A percentile compares a stretch with the other conserved stretches of the same genome.
phyloP scores from a whole-genome alignment of 169 alveolate genomes.

The Eimeria falciformis region DNA sequence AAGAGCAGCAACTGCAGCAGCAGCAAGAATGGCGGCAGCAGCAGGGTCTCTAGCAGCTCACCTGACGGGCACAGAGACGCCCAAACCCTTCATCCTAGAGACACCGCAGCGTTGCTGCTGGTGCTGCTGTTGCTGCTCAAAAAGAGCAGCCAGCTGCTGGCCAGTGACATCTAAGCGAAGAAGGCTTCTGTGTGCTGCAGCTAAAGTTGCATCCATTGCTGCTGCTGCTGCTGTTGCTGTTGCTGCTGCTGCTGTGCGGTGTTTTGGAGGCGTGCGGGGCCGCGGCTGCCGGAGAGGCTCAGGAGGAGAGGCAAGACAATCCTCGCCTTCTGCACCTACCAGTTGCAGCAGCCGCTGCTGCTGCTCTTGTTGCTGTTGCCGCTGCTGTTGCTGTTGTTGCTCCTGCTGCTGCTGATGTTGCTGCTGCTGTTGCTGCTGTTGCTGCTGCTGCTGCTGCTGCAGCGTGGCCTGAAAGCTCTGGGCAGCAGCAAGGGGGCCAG shows the following conservation, averaged over 20 bases:
- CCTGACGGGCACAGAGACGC: neutral
- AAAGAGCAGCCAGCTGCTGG: neutral
- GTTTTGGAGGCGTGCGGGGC: neutral
- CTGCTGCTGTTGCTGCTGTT: neutral
- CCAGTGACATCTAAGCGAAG: constrained; percentile 36
- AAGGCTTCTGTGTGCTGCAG: constrained; percentile 27
- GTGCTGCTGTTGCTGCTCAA: constrained; percentile 51
- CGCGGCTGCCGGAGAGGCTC: constrained; percentile 24
- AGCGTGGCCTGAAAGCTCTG: neutral
- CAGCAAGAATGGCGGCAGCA: neutral
- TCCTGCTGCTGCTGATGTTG: constrained; percentile 13
- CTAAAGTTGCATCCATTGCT: constrained; percentile 1
- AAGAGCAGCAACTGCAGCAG: constrained; percentile 18
- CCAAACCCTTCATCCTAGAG: neutral
- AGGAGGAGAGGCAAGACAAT: neutral
- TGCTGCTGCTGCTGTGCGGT: neutral
- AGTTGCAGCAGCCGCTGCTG: neutral
- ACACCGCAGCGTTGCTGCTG: constrained; percentile 43
- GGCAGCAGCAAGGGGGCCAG: neutral
- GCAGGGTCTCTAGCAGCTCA: neutral
- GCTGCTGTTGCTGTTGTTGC: neutral
- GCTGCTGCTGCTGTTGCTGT: constrained; percentile 29
- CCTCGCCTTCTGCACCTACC: neutral
- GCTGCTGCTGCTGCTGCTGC: constrained; percentile 14
- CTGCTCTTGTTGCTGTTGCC: neutral